Conservation (phyloP, 1,284 basidiomycete genomes). For the Acaromyces ingoldii region DNA sequence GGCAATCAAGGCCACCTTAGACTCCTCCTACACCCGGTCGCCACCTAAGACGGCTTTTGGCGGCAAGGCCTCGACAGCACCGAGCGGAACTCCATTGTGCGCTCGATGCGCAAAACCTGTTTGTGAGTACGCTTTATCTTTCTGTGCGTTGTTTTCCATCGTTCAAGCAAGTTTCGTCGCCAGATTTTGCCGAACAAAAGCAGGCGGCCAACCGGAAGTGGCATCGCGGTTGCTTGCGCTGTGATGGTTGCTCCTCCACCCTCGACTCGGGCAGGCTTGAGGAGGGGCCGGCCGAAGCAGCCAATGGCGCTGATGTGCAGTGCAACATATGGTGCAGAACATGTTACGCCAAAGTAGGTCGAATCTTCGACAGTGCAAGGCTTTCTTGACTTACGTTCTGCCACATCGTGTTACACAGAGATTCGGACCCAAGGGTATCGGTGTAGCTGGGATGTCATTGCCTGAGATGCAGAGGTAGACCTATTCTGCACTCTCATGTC, state of each 20-base stretch:
- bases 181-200: constrained; percentile 49
- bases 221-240: constrained; percentile 46
- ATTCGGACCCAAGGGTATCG: constrained; percentile 24
- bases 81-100: constrained; percentile 41
- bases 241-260: constrained; percentile 44
- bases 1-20: constrained; percentile 9
- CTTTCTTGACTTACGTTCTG: not conserved
- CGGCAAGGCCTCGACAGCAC: constrained; percentile 15
- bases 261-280: constrained; percentile 42
- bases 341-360: constrained; percentile 42
- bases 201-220: constrained; percentile 42
- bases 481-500: no score
- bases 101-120: constrained; percentile 40
- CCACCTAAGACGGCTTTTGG: not conserved
- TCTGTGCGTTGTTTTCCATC: no score
- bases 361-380: not conserved
- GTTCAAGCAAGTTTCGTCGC: no score
- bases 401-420: constrained; percentile 6
- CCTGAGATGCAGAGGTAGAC: constrained; percentile 11
- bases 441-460: constrained; percentile 19
- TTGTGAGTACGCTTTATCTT: constrained; percentile 23
- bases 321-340: constrained; percentile 44
- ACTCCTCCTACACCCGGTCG: constrained; percentile 2
- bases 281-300: constrained; percentile 31
- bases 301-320: constrained; percentile 4